These are phyloP conservation scores for Blumeriella jaapii DNA, from an alignment of 2,329 filamentous ascomycete genomes.

Conservation along the genomic window DNA sequence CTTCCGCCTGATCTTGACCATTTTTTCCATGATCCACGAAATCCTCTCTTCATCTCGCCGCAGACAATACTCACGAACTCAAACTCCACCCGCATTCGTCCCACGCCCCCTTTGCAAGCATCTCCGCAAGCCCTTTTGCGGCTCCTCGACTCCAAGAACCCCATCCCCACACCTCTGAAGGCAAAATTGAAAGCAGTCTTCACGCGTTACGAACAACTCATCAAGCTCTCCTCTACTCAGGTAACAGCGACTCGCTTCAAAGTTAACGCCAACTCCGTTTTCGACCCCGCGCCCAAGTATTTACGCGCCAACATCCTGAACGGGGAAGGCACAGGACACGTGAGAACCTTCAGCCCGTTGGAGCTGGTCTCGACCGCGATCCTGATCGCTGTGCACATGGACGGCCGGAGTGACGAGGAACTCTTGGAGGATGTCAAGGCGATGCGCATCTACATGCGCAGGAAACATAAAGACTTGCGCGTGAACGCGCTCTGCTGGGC, in stretches of 20 bases:
- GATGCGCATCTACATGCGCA: conserved; percentile 25
- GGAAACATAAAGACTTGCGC: conserved; percentile 26
- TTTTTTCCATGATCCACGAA: conserved; percentile 28
- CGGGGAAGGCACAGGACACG: too few species aligned
- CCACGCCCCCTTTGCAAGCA: conserved; percentile 23
- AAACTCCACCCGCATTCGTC: conserved; percentile 3
- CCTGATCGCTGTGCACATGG: conserved; percentile 25
- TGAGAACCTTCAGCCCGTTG: conserved; percentile 28
- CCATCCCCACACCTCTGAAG: conserved; percentile 24
- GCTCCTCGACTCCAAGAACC: conserved; percentile 24
- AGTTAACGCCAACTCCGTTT: conserved; percentile 21
- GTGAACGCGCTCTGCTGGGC: conserved; percentile 27
- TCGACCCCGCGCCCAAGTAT: conserved; percentile 23
- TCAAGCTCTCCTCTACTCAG: conserved; percentile 22
- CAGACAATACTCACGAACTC: too few species aligned
- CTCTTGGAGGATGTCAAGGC: conserved; percentile 27
- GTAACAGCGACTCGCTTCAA: conserved; percentile 17
- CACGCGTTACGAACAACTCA: conserved; percentile 24
- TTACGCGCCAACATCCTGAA: conserved; percentile 17
- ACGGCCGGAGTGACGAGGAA: conserved; percentile 20
- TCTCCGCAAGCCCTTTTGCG: conserved; percentile 23
- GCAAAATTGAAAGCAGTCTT: conserved; percentile 25
- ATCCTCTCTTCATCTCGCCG: too few species aligned
- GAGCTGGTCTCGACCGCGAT: conserved; percentile 27
- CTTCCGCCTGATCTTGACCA: conserved; percentile 27